Evolutionary conservation across 1,284 basidiomycete species (phyloP), one percentile per base, ranked within the genome.

Genomic region (Ceratobasidium sp.): DNA sequence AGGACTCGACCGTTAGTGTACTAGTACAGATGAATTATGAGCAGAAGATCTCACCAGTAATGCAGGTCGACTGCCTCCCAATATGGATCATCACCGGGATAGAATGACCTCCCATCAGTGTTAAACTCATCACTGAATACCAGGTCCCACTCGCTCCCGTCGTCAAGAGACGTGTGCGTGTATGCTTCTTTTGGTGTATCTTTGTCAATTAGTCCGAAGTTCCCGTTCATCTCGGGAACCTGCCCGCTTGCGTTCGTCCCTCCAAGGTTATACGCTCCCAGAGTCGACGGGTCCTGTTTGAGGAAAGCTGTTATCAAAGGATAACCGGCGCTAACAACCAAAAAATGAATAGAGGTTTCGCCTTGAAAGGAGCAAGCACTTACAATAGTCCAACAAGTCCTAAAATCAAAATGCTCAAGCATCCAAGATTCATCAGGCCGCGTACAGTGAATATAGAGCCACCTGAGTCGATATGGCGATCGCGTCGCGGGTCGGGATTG

Each of bases 201-300:
- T 6, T 87, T 77, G 84, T 97, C 96, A 80, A 97, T 92, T 75
- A 96, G 86, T 3, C 90, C 91, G 82, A 90, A 92, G 82, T 90
- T 90, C 2, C 92, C 91, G 2, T 84, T 78, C 63, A 96, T 91
- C 15, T 85, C 85, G 23, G 94, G 90, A 28, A 95, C 79, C 81
- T 87, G 87, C 12, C 87, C 87, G 2, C 83, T 84, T 3, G 83
- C 83, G 78, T 88, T 88, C 28, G 78, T 86, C n/a, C 88, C 88
- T n/a, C 88, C 89, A 44, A 89, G 81, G 78, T 88, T 88, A 82
- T 84, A 86, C 2, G 84, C 85, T 13, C 81, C 81, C 5, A 80
- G 53, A 2, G 80, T 80, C 13, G 60, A 56, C 46, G 42, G 18
- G 13, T 71, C 64, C 9, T 58, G 39, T 26, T 82, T 81, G 51